phyloP scores from a whole-genome alignment of 1,139 yeast species.

The Saccharomyces hybrid region DNA sequence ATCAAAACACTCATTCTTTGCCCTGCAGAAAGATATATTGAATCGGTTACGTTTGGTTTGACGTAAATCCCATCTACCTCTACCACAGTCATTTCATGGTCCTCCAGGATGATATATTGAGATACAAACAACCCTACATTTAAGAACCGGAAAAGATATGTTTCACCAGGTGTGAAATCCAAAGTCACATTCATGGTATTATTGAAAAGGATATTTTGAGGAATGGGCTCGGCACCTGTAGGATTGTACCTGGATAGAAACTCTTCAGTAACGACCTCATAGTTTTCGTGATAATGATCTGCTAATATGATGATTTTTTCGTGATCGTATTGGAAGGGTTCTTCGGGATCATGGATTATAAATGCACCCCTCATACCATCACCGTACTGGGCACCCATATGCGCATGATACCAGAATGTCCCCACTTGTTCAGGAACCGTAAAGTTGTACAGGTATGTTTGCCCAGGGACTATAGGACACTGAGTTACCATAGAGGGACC shows the following conservation, averaged over 20 bases:
- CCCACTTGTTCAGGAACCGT: constrained; percentile 61
- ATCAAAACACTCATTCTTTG: constrained; percentile 62
- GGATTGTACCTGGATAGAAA: constrained; percentile 64
- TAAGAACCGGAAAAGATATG: constrained; percentile 54
- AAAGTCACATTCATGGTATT: constrained; percentile 55
- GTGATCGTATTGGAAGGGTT: constrained; percentile 53
- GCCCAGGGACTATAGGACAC: constrained; percentile 68
- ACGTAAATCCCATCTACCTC: constrained; percentile 70
- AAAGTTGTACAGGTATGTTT: constrained; percentile 55
- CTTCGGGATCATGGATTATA: constrained; percentile 49
- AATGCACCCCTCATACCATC: constrained; percentile 74
- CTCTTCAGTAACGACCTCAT: constrained; percentile 38
- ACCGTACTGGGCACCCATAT: constrained; percentile 65
- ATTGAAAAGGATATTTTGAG: constrained; percentile 57
- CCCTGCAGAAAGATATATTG: constrained; percentile 59
- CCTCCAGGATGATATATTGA: constrained; percentile 61
- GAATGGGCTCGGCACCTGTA: constrained; percentile 78
- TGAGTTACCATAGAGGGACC: constrained; percentile 75
- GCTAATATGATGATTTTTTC: constrained; percentile 49
- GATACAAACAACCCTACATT: constrained; percentile 69
- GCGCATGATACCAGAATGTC: constrained; percentile 81
- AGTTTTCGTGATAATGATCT: constrained; percentile 56
- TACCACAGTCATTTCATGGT: constrained; percentile 57
- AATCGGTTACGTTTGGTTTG: constrained; percentile 48
- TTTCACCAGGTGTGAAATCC: constrained; percentile 50